Base-by-base conservation (phyloP, 2,329 filamentous ascomycete species). In the Aspergillus amoenus region DNA sequence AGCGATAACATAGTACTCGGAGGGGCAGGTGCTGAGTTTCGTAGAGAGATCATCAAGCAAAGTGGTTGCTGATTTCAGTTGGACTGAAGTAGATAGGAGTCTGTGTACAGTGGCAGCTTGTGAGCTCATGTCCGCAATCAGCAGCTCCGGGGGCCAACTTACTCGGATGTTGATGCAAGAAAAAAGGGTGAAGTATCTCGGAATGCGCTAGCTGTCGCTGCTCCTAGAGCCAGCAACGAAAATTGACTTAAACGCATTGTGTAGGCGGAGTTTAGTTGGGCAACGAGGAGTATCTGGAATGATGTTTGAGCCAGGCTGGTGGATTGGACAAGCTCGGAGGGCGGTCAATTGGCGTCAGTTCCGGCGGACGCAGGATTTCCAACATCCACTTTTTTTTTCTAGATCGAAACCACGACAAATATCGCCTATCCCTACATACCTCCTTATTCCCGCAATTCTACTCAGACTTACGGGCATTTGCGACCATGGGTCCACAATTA, bases 131-230 rank as follows among this genome's bases (percentile, higher is more conserved):
- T 40, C 22, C 40, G 42, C 40, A 52, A 55, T 40, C 45, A 43
- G 18, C 52, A 46, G 60, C 55, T 51, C 60, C 32, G 52, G 22
- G 43, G 50, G 43, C 22, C 41, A 62, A 64, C 88, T 68, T 87
- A 96, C 93, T 87, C 80, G 61, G 88, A 84, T 45, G 88, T 93
- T 32, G 93, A 97, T 73, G 95, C 88, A 64, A 97, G 79, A 71
- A 96, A 84, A 75, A 96, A 94, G 17, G 94, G 93, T 54, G 91
- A 93, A 2, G 93, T 91, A 75, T 96, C 88, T 61, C 85, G 86
- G 73, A 96, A 94, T 24, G 91, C 93, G 60, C 85, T 79, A 44
- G 82, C 86, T 22, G 81, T 80, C 59, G 83, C 81, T 64, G 84
- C 80, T 67, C 84, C 74, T 57, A 83, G 73, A 67, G 79, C 77